A percentile compares a stretch with the other conserved stretches of the same genome.
Conservation (phyloP, 2,329 filamentous ascomycete species). For the Apiospora aurea region DNA sequence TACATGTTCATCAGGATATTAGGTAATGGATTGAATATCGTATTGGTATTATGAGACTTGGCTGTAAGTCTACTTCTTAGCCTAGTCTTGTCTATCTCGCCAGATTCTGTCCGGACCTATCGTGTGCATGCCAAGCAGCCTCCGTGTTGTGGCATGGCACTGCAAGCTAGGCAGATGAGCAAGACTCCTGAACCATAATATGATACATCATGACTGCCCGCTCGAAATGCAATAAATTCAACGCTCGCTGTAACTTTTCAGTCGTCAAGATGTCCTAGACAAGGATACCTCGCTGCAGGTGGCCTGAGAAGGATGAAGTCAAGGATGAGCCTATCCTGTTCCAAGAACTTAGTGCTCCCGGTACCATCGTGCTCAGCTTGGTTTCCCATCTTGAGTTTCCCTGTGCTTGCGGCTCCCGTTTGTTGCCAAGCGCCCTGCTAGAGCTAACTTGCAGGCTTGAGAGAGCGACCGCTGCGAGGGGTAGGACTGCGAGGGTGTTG, state of each 20-base stretch:
- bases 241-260: background rate
- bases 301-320: background rate
- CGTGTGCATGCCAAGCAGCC: background rate
- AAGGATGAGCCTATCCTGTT: background rate
- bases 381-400: background rate
- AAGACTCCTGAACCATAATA: background rate
- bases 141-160: background rate
- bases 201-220: background rate
- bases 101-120: background rate
- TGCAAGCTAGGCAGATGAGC: background rate
- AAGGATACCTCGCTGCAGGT: background rate
- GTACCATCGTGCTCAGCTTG: background rate
- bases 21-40: background rate
- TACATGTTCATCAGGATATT: background rate
- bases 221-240: conserved; percentile 5
- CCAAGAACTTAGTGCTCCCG: background rate
- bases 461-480: background rate
- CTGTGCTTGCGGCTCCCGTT: background rate
- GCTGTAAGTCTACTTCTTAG: background rate
- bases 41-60: background rate
- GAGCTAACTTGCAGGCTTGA: background rate
- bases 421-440: background rate
- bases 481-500: background rate
- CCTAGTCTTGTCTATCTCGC: background rate
- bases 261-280: background rate